Base-by-base conservation (phyloP, 2,329 filamentous ascomycete genomes). In the Fusarium sp. region DNA sequence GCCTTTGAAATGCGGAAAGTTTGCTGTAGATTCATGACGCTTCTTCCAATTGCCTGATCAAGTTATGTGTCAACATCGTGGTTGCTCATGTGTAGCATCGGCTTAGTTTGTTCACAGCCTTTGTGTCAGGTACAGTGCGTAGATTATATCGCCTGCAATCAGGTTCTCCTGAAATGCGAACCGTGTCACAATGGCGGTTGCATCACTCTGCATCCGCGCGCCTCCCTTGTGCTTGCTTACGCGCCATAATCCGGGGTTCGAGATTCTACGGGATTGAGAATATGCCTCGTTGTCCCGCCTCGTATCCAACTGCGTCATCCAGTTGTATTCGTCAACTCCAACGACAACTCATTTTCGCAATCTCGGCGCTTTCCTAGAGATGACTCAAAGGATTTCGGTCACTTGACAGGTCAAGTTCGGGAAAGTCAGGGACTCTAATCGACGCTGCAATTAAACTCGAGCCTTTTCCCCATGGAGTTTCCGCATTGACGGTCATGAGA, bases 161-260 rank as follows among this genome's bases (percentile, higher is more conserved):
- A 18, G 32, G 45, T 70, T 50, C 43, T 34, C 59, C 16, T 64
- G 60, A 34, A 73, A 74, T 64, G 61, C 65, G 66, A 73, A 68
- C 59, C 27, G 61, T 68, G 56, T 69, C 66, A 67, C 63, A 48
- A 60, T 62, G 43, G 18, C 13, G 7, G 50, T 57, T 71, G 50
- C 59, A 68, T 68, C 63, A 58, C 63, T 32, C n/a, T 67, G 59
- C 66, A 69, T 72, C 34, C 45, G 63, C 61, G 69, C 60, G 43
- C 50, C 63, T 60, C 56, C 54, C 57, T 62, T 66, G 64, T 66
- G 63, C 75, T 71, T 54, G 66, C 75, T 71, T 69, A 73, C 58
- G 72, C 68, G 64, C 64, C 58, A 63, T 57, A 59, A 69, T 64
- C 60, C 27, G 48, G 71, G 66, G 56, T 58, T 72, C 72, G 64